Base-by-base conservation (phyloP, 176 grass and related monocot species). In the Hyparrhenia diplandra region DNA sequence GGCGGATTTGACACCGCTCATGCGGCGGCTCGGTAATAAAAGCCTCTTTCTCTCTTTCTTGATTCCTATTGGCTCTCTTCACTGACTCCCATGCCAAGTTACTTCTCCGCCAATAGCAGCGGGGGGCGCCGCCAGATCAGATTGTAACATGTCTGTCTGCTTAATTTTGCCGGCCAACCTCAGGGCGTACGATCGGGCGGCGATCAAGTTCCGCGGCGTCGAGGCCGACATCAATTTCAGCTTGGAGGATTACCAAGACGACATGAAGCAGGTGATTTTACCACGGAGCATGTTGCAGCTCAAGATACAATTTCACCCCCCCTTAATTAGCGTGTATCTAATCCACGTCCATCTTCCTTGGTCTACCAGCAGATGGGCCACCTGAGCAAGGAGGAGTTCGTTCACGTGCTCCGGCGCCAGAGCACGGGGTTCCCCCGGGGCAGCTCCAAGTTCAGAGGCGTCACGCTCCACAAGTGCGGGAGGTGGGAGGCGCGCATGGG, bases 1-100 rank as follows among this genome's bases (percentile, higher is more conserved):
- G 95, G 95, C 20, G 95, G 92, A 95, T 98, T 98, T 79, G 95
- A 98, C 88, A 98, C 95, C 59, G 95, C 95, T 52, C 95, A 98
- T 41, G 95, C 95, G 80, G 95, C 95, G 36, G 95, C 95, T 66
- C 80, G 95, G 95, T 94, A 87, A 76, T 23, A n/a, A 69, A 42
- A 23, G 8, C 69, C 5, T n/a, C n/a, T n/a, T n/a, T n/a, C n/a
- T n/a, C 9, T 31, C 34, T 21, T 49, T 24, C 10, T 58, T 36
- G 21, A 36, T 80, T 47, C 69, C 31, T 64, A 43, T 70, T 70
- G 36, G 37, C 45, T 21, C 18, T 72, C 57, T 39, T 73, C 46
- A 10, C 72, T 41, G 37, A 71, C 9, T 61, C 18, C 10, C 41
- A 31, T 30, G 78, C 3, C 23, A 54, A 41, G 40, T n/a, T n/a